Conservation (phyloP, 2,329 filamentous ascomycete genomes). For the Biscogniauxia marginata region DNA sequence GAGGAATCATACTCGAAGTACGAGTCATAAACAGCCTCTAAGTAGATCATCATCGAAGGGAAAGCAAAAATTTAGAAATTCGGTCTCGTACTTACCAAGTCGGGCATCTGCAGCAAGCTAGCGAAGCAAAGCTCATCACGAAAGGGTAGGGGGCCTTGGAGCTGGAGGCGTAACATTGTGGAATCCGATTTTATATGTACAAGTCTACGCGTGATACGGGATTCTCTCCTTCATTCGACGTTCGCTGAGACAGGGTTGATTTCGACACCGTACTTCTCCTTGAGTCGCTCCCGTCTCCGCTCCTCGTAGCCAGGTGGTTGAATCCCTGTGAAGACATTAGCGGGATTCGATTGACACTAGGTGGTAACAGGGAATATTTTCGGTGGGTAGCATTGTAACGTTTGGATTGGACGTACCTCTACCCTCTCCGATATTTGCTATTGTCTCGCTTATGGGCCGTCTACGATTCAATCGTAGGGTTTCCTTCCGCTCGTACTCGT, state of each 20-base stretch:
- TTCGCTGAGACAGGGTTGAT: slow-evolving; percentile 64
- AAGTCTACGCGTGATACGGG: slow-evolving; percentile 8
- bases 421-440: slow-evolving; percentile 81
- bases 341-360: slow-evolving; percentile 1
- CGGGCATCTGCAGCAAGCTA: not conserved
- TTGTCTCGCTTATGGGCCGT: slow-evolving; percentile 73
- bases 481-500: slow-evolving; percentile 76
- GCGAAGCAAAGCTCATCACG: slow-evolving; percentile 5
- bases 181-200: slow-evolving; percentile 29
- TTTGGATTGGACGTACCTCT: slow-evolving; percentile 59
- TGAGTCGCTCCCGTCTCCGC: slow-evolving; percentile 75
- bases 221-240: slow-evolving; percentile 36
- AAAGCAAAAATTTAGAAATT: not conserved
- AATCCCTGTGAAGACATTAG: slow-evolving; percentile 58
- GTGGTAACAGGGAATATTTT: not conserved
- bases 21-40: slow-evolving; percentile 40
- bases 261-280: slow-evolving; percentile 85
- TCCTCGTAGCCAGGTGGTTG: slow-evolving; percentile 80
- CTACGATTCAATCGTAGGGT: slow-evolving; percentile 70
- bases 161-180: slow-evolving; percentile 8
- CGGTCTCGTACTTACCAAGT: slow-evolving; percentile 16
- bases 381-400: not conserved
- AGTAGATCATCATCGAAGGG: slow-evolving; percentile 33
- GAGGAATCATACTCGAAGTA: slow-evolving; percentile 34
- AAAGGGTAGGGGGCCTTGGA: slow-evolving; percentile 6